Evolutionary conservation across 495 filamentous ascomycete genomes (phyloP).

Genomic region (Apodospora peruviana): DNA sequence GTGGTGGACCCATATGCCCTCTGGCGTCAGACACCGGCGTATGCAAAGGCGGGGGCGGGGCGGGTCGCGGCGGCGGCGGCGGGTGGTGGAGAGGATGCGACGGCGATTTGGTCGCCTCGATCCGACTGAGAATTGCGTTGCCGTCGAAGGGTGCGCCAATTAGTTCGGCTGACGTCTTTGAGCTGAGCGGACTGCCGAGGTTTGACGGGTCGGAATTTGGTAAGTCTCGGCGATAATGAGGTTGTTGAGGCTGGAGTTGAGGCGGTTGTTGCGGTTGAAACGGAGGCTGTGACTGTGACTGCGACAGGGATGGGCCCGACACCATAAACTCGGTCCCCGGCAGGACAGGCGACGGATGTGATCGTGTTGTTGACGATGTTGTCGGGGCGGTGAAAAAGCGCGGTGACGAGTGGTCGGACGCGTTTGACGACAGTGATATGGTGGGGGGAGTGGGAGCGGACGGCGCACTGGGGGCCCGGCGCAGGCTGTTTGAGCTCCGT

Average conservation of each 20-base stretch:
- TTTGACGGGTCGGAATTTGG: conserved; percentile 21
- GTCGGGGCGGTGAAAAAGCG: conserved; percentile 23
- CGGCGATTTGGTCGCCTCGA: conserved; percentile 52
- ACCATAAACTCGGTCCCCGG: conserved; percentile 28
- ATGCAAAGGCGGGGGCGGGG: conserved; percentile 44
- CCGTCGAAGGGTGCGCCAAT: conserved; percentile 65
- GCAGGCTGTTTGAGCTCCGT: conserved; percentile 53
- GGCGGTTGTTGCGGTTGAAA: conserved; percentile 5
- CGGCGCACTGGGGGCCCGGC: conserved; percentile 67
- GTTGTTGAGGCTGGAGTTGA: not conserved
- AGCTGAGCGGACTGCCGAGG: conserved; percentile 46
- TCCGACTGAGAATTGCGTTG: conserved; percentile 62
- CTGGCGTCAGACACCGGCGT: conserved; percentile 54
- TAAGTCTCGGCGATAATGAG: too few relatives aligned
- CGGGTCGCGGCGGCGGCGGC: conserved; percentile 25
- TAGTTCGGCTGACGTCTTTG: conserved; percentile 64
- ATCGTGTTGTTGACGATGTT: conserved; percentile 19
- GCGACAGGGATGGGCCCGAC: conserved; percentile 9
- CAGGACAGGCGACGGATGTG: conserved; percentile 31
- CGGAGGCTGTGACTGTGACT: conserved; percentile 5
- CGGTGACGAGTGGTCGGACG: conserved; percentile 40
- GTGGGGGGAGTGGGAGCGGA: conserved; percentile 26
- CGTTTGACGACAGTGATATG: conserved; percentile 25
- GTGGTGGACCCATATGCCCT: conserved; percentile 39
- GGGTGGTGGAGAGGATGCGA: conserved; percentile 26